Evolutionary conservation across 495 filamentous ascomycete species (phyloP), one percentile per base, ranked within the genome.

Genomic region (Friedmanniomyces simplex): DNA sequence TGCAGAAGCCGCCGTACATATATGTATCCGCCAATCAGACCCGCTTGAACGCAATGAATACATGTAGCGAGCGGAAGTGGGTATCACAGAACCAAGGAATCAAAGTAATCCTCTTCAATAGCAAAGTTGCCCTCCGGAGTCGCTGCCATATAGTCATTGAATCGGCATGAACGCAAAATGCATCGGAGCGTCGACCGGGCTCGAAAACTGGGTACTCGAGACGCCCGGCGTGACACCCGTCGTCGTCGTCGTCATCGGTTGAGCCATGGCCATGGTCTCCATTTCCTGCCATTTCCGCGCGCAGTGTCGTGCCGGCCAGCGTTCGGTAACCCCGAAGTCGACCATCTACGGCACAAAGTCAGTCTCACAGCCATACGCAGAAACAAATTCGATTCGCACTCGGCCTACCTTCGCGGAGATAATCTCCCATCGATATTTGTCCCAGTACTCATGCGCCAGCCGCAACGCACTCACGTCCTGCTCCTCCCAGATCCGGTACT

Each of bases 401-500:
- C n/a, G 36, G 21, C 68, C 59, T 53, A 73, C 72, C 65, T 72
- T 72, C 13, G 63, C 58, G 57, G 62, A 64, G 56, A 75, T 73
- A 51, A 75, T 73, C 52, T 75, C 72, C 55, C 69, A 75, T 57
- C 72, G 72, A 61, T 63, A 65, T 55, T 67, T 68, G 20, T 69
- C 65, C 73, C 73, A 75, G 62, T 71, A 73, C 51, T 74, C 72
- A 55, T 73, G 66, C 14, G 73, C 73, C 52, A 61, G 56, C 24
- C 63, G 61, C 16, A 75, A 61, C 3, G 72, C 71, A 21, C 63
- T 59, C 52, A 72, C 45, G 76, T 88, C 85, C 53, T 75, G 73
- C 50, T 82, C 78, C 48, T 82, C 82, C 85, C 85, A 88, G 4
- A 79, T 74, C 13, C 80, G 72, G 67, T 80, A 71, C 51, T 82